Evolutionary conservation across 257 asterid genomes (phyloP), one percentile per base, ranked within the genome.

Genomic region (Rehmannia glutinosa): DNA sequence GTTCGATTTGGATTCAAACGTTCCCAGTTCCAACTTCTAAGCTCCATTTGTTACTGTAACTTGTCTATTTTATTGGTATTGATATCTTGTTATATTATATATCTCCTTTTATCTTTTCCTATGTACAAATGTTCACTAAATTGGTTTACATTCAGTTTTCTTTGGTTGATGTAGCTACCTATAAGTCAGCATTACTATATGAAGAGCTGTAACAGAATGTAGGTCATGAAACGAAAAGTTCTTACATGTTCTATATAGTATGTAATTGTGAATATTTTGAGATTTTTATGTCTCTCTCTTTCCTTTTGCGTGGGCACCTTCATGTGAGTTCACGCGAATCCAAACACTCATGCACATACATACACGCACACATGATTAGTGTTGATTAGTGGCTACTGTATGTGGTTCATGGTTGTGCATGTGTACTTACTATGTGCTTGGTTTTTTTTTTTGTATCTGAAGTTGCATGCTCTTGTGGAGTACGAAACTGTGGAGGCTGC

Each of bases 391-490:
- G n/a, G n/a, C n/a, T n/a, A n/a, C n/a, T n/a, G n/a, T n/a, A n/a
- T n/a, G n/a, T n/a, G n/a, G n/a, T n/a, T n/a, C n/a, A n/a, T n/a
- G n/a, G n/a, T n/a, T n/a, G n/a, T n/a, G n/a, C n/a, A n/a, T n/a
- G n/a, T n/a, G n/a, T n/a, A n/a, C n/a, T n/a, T n/a, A n/a, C n/a
- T n/a, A 28, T 60, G 51, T 47, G 62, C 58, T 70, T 12, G 62
- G 5, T 36, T 46, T 62, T 7, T 33, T 33, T 16, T 33, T 71
- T 65, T 59, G 42, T 51, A 41, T 47, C 25, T 80, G 69, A 72
- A 94, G 99, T 64, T 94, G 76, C 95, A 91, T 80, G 98, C 98
- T 75, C 85, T 85, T 61, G 96, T 91, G 89, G 98, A 89, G 78
- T 91, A 87, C 23, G 86, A 87, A 71, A 76, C 84, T 2, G 80